Percentiles rank a stretch among this genome's conserved stretches.
Conservation (phyloP, 148 eudicot genomes). For the Chenopodium formosanum region DNA sequence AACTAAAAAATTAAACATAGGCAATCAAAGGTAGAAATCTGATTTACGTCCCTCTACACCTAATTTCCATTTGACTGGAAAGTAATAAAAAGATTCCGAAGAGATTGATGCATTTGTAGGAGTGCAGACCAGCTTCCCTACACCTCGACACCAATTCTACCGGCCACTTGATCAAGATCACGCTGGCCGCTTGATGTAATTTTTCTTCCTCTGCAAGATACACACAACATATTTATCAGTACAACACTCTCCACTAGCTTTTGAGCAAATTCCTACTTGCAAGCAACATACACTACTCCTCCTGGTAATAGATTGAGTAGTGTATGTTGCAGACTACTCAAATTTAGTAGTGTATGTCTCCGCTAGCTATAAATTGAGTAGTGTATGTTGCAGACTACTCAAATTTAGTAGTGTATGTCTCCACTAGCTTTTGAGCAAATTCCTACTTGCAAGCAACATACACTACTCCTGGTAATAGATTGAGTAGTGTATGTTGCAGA, state of each 20-base stretch:
- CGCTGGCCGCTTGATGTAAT: slow-evolving; percentile 69
- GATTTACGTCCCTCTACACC: slow-evolving; percentile 18
- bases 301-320: no score
- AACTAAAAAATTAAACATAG: neutral
- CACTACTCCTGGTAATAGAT: no score
- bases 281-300: neutral
- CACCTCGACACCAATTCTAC: slow-evolving; percentile 41
- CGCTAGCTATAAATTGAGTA: no score
- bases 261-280: neutral
- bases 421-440: no score
- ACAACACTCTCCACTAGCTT: neutral
- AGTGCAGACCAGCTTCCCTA: slow-evolving; percentile 7
- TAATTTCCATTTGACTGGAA: slow-evolving; percentile 3
- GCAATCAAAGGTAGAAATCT: slow-evolving; percentile 7
- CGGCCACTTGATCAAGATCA: slow-evolving; percentile 83
- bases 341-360: no score
- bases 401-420: no score
- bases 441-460: no score
- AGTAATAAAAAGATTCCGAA: neutral
- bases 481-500: no score
- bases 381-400: no score
- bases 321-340: no score
- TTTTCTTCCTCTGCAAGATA: slow-evolving; percentile 52
- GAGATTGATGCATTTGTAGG: neutral
- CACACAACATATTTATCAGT: neutral